A percentile compares a stretch with the other conserved stretches of the same genome.
These are phyloP conservation scores for Coemansia sp. DNA, from an alignment of 192 early-diverging fungal genomes.

Conservation along the genomic window DNA sequence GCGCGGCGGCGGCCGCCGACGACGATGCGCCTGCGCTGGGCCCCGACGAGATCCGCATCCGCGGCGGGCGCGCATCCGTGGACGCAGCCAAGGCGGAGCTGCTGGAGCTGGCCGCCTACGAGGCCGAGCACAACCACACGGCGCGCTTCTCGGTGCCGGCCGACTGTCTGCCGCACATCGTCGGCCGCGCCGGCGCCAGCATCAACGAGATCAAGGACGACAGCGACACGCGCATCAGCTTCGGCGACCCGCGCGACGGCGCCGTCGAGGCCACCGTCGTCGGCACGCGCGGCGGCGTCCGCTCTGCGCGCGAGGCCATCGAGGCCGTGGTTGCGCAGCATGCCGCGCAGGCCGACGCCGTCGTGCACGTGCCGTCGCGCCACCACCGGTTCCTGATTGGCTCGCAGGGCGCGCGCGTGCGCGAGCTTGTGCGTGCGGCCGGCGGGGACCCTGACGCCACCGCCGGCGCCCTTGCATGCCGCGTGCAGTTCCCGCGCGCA, in stretches of 20 bases:
- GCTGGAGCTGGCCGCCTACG: constrained; percentile 79
- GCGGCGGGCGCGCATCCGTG: constrained; percentile 83
- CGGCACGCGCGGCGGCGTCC: constrained; percentile 61
- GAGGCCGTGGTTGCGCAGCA: constrained; percentile 63
- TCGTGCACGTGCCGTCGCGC: constrained; percentile 53
- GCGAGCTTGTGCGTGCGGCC: constrained; percentile 61
- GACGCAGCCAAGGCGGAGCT: constrained; percentile 78
- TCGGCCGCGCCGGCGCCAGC: constrained; percentile 72
- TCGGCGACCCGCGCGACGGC: constrained; percentile 38
- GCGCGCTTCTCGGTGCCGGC: constrained; percentile 67
- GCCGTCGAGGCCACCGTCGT: constrained; percentile 49
- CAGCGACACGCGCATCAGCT: constrained; percentile 75
- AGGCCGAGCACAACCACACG: constrained; percentile 72
- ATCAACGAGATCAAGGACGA: constrained; percentile 76
- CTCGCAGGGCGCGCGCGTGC: constrained; percentile 61
- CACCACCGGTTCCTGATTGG: constrained; percentile 73
- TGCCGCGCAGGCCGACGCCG: constrained; percentile 57
- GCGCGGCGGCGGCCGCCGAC: constrained; percentile 27
- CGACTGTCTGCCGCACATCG: constrained; percentile 68
- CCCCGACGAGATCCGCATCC: constrained; percentile 74
- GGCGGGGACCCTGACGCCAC: constrained; percentile 61
- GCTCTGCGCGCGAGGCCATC: constrained; percentile 60
- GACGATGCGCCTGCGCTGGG: constrained; percentile 53
- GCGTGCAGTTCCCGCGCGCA: constrained; percentile 65
- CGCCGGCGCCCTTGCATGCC: constrained; percentile 52